Conservation (phyloP, 345 rosid genomes). For the Aquilaria malaccensis region DNA sequence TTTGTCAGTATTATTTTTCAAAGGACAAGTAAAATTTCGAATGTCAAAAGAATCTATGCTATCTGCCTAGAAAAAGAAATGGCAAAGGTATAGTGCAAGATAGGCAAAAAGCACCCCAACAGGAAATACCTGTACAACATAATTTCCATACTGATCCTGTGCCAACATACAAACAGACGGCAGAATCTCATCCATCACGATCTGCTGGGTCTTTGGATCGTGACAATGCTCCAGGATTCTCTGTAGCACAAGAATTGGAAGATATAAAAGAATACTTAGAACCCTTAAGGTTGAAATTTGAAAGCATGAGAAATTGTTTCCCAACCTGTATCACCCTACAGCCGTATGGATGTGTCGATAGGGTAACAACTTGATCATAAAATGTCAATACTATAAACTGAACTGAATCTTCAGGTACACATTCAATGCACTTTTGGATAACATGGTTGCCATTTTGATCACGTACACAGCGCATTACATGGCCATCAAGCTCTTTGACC, state of each 20-base stretch:
- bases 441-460: slow-evolving; percentile 99
- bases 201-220: slow-evolving; percentile 61
- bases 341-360: slow-evolving; percentile 95
- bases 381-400: slow-evolving; percentile 74
- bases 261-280: neutral
- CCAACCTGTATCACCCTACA: slow-evolving; percentile 94
- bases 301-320: neutral
- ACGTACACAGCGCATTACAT: slow-evolving; percentile 89
- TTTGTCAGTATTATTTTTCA: too few species aligned
- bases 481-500: slow-evolving; percentile 92
- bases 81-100: neutral
- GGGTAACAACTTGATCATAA: slow-evolving; percentile 79
- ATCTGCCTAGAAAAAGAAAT: neutral
- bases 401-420: slow-evolving; percentile 84
- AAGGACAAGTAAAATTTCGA: too few species aligned
- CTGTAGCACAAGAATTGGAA: slow-evolving; percentile 28
- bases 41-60: neutral
- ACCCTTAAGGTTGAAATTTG: slow-evolving; percentile 4
- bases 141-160: slow-evolving; percentile 96
- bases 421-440: slow-evolving; percentile 93
- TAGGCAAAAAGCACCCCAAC: neutral
- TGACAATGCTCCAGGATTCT: slow-evolving; percentile 90
- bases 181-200: slow-evolving; percentile 85
- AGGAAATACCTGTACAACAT: slow-evolving; percentile 88
- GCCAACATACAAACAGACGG: slow-evolving; percentile 84